Percentiles rank a stretch among this genome's conserved stretches.
These are phyloP conservation scores for Poronia punctata DNA, from an alignment of 495 filamentous ascomycete genomes.

Conservation along the genomic window DNA sequence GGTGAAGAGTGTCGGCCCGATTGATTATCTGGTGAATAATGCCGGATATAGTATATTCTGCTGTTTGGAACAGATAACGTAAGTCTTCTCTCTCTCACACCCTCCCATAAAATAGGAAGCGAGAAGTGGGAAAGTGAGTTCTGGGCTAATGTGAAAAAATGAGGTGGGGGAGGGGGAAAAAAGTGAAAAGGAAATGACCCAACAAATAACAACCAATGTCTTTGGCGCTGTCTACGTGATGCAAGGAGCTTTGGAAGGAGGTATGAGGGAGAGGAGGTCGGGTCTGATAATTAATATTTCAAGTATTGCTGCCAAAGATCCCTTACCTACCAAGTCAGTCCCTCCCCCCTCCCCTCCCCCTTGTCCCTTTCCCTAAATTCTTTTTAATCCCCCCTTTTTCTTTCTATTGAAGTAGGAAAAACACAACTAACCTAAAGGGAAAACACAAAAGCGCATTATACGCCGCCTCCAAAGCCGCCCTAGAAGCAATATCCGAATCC, in stretches of 20 bases:
- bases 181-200: constrained; percentile 34
- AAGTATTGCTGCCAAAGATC: constrained; percentile 36
- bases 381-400: background rate
- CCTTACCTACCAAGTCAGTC: constrained; percentile 22
- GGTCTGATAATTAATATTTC: constrained; percentile 45
- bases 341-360: background rate
- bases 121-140: no score
- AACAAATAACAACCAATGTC: constrained; percentile 42
- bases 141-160: no score
- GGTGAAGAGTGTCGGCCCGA: constrained; percentile 30
- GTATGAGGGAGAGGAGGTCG: constrained; percentile 37
- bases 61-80: constrained; percentile 36
- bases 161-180: no score
- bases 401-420: background rate
- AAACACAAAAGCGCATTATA: constrained; percentile 24
- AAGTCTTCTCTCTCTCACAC: constrained; percentile 3
- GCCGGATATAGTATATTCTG: constrained; percentile 39
- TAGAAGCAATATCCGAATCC: constrained; percentile 28
- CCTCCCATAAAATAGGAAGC: no score
- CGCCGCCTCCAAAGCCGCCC: constrained; percentile 36
- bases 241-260: constrained; percentile 35
- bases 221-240: constrained; percentile 44
- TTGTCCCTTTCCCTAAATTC: background rate
- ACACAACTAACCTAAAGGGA: constrained; percentile 1
- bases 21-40: constrained; percentile 48